Percentiles rank a stretch among this genome's conserved stretches.
These are phyloP conservation scores for Neckera pumila DNA, from an alignment of 225 moss, liverwort and hornwort species.

Conservation along the genomic window DNA sequence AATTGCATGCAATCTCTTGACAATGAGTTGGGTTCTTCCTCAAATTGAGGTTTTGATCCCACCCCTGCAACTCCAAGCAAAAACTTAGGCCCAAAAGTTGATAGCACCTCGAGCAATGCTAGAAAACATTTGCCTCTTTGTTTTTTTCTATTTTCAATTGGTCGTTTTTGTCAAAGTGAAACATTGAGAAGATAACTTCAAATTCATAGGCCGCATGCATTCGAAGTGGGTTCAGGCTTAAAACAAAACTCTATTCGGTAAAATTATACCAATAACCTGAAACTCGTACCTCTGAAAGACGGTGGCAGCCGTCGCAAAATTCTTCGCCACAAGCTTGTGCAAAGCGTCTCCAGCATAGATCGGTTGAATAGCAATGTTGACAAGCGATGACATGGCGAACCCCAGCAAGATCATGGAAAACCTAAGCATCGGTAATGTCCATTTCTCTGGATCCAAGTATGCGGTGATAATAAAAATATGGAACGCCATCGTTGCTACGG, in stretches of 20 bases:
- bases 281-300: slow-evolving; percentile 47
- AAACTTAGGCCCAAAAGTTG: not conserved
- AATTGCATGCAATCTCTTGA: not conserved
- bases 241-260: not conserved
- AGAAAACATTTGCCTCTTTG: not conserved
- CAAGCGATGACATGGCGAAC: slow-evolving; percentile 50
- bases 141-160: not conserved
- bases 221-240: not conserved
- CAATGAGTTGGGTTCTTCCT: not conserved
- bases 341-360: slow-evolving; percentile 84
- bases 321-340: slow-evolving; percentile 87
- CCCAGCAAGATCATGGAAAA: slow-evolving; percentile 82
- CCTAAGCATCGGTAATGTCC: slow-evolving; percentile 71
- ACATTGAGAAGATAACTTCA: not conserved
- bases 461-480: slow-evolving; percentile 51
- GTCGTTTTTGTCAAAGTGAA: not conserved
- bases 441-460: slow-evolving; percentile 64
- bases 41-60: too few species aligned
- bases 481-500: slow-evolving; percentile 55
- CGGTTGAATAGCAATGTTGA: slow-evolving; percentile 66
- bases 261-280: not conserved
- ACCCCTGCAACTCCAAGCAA: not conserved
- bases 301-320: slow-evolving; percentile 81
- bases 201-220: not conserved
- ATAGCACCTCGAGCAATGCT: not conserved